These are phyloP conservation scores for Rhizodiscina lignyota DNA, from an alignment of 495 filamentous ascomycete genomes.

Conservation along the genomic window DNA sequence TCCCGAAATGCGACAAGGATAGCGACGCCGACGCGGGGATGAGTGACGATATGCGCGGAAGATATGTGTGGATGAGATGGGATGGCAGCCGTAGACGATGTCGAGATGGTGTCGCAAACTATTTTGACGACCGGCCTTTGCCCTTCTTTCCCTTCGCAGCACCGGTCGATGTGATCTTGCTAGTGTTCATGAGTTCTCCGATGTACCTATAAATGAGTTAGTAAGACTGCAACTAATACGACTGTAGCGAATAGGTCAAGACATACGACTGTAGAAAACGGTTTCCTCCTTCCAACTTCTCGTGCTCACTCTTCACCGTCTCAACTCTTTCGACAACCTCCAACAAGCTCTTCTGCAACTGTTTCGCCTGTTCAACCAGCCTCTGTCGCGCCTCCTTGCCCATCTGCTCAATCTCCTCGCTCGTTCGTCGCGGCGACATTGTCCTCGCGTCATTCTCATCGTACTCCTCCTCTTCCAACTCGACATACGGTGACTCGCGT, in stretches of 20 bases:
- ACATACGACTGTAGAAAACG: slow-evolving; percentile 62
- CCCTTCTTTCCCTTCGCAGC: slow-evolving; percentile 24
- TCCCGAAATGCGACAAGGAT: too few relatives aligned
- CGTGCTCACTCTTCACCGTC: slow-evolving; percentile 80
- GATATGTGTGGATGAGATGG: too few relatives aligned
- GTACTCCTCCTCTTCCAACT: slow-evolving; percentile 38
- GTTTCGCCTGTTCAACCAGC: slow-evolving; percentile 62
- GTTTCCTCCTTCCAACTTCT: slow-evolving; percentile 89
- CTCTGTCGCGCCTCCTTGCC: slow-evolving; percentile 59
- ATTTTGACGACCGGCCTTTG: slow-evolving; percentile 9
- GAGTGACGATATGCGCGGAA: too few relatives aligned
- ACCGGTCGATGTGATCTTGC: slow-evolving; percentile 52
- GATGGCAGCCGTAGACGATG: too few relatives aligned
- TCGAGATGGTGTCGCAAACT: too few relatives aligned
- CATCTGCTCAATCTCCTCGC: slow-evolving; percentile 71
- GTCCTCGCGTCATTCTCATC: slow-evolving; percentile 77
- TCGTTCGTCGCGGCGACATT: slow-evolving; percentile 88
- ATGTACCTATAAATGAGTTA: slow-evolving; percentile 31
- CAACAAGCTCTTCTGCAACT: slow-evolving; percentile 71
- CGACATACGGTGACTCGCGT: slow-evolving; percentile 46
- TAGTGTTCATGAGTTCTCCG: slow-evolving; percentile 65
- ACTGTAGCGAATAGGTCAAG: background rate
- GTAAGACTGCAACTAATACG: background rate
- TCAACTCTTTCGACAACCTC: slow-evolving; percentile 86
- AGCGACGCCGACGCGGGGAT: too few relatives aligned